Evolutionary conservation across 2,329 filamentous ascomycete genomes (phyloP).

Genomic region (Coniochaeta hoffmannii): DNA sequence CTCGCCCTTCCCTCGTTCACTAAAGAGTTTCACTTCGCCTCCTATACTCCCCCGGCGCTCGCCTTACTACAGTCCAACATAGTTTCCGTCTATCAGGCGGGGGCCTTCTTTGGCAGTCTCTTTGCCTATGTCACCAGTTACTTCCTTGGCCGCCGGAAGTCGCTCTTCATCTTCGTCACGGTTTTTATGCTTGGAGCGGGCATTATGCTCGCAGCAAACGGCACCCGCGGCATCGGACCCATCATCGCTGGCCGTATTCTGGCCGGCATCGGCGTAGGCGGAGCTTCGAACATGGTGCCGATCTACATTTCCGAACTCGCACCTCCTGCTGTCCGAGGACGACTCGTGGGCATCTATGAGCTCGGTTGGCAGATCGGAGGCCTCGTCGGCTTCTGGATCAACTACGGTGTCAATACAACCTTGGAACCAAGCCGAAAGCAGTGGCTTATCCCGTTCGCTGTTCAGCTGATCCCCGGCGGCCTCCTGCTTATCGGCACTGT

Average conservation of each 20-base stretch:
- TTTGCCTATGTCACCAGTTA: slow-evolving; percentile 59
- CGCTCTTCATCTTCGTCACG: slow-evolving; percentile 50
- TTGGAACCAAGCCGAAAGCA: slow-evolving; percentile 39
- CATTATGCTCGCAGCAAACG: slow-evolving; percentile 62
- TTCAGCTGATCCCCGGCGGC: slow-evolving; percentile 61
- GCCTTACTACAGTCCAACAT: slow-evolving; percentile 65
- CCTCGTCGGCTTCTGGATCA: slow-evolving; percentile 59
- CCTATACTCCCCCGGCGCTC: slow-evolving; percentile 37
- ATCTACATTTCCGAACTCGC: slow-evolving; percentile 55
- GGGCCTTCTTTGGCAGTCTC: slow-evolving; percentile 75
- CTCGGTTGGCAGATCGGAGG: slow-evolving; percentile 58
- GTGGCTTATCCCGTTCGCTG: slow-evolving; percentile 58
- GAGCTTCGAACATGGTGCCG: slow-evolving; percentile 54
- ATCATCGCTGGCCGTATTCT: slow-evolving; percentile 57
- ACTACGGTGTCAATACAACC: slow-evolving; percentile 52
- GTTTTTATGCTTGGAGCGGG: slow-evolving; percentile 66
- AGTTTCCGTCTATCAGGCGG: slow-evolving; percentile 74
- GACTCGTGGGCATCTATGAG: slow-evolving; percentile 60
- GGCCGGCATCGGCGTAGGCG: slow-evolving; percentile 56
- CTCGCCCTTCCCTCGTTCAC: slow-evolving; percentile 63
- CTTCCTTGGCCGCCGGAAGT: slow-evolving; percentile 59
- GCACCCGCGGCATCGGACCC: slow-evolving; percentile 53
- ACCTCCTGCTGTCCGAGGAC: slow-evolving; percentile 56
- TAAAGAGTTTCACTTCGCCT: slow-evolving; percentile 57
- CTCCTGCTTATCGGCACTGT: slow-evolving; percentile 51